phyloP scores from a whole-genome alignment of 352 stramenopile species.

The Pythium aquatile region DNA sequence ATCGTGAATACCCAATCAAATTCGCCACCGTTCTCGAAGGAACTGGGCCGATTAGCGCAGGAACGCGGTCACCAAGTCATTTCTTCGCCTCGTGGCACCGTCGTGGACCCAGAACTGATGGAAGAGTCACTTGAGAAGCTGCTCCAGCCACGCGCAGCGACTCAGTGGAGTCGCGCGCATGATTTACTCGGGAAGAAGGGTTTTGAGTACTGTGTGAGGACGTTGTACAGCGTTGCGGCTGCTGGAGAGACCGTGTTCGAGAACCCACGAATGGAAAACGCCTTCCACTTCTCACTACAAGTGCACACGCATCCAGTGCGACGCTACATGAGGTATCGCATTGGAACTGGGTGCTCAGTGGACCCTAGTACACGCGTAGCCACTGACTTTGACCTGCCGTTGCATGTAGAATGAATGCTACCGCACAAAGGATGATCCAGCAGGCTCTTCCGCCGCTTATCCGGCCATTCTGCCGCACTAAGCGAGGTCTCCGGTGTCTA shows the following conservation, averaged over 20 bases:
- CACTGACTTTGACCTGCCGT: background rate
- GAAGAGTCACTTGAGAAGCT: constrained; percentile 6
- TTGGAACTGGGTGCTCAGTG: background rate
- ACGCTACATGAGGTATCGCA: constrained; percentile 10
- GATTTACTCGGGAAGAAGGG: background rate
- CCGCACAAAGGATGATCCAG: background rate
- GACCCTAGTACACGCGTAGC: background rate
- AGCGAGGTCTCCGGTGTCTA: background rate
- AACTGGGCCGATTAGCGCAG: background rate
- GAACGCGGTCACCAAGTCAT: background rate
- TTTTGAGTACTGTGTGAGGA: background rate
- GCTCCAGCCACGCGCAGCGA: background rate
- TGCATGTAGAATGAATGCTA: background rate
- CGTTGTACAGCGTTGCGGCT: background rate
- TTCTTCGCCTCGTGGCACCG: background rate
- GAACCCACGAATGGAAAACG: constrained; percentile 9
- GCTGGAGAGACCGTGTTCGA: background rate
- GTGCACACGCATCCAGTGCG: constrained; percentile 7
- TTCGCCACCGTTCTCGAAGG: no score
- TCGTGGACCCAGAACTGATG: background rate
- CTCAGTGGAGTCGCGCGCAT: background rate
- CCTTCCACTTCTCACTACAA: constrained; percentile 9
- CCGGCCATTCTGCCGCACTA: background rate
- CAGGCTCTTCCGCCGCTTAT: background rate
- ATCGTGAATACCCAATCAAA: background rate